Evolutionary conservation across 2,329 filamentous ascomycete genomes (phyloP).

Genomic region (Teratosphaeria zuluensis): DNA sequence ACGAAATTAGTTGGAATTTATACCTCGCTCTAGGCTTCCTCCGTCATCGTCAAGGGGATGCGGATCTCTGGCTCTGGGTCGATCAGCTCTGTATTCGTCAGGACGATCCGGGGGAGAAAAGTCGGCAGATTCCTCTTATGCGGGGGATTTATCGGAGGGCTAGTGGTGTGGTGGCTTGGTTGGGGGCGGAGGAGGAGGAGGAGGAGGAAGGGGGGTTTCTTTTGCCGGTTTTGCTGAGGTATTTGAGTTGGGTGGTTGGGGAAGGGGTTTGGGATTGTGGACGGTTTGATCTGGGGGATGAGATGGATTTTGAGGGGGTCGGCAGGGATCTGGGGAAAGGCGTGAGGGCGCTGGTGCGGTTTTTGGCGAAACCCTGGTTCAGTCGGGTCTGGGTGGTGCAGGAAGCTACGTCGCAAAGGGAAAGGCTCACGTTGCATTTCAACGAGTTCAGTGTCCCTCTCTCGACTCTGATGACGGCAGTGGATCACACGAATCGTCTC

Average conservation of each 20-base stretch:
- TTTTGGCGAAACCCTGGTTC: not conserved
- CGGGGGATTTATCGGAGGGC: not conserved
- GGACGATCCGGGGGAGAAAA: not conserved
- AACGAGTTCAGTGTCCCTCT: not conserved
- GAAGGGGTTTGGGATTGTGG: not conserved
- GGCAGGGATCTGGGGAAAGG: not conserved
- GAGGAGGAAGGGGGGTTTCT: too few relatives aligned
- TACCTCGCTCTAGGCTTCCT: not conserved
- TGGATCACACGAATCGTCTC: not conserved
- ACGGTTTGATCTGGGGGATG: not conserved
- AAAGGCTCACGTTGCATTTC: not conserved
- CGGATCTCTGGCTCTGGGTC: not conserved
- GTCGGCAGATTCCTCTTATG: not conserved
- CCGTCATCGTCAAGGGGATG: not conserved
- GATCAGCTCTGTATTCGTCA: not conserved
- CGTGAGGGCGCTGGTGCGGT: not conserved
- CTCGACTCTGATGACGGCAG: not conserved
- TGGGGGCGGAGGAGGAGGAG: not conserved
- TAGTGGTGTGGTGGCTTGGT: not conserved
- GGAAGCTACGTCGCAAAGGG: not conserved
- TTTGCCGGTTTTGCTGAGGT: not conserved
- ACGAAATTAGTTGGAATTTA: not conserved
- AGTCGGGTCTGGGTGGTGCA: not conserved
- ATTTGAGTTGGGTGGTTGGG: not conserved
- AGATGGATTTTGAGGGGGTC: not conserved